These are phyloP conservation scores for Glycyrrhiza uralensis DNA, from an alignment of 306 rosid genomes.

Conservation along the genomic window DNA sequence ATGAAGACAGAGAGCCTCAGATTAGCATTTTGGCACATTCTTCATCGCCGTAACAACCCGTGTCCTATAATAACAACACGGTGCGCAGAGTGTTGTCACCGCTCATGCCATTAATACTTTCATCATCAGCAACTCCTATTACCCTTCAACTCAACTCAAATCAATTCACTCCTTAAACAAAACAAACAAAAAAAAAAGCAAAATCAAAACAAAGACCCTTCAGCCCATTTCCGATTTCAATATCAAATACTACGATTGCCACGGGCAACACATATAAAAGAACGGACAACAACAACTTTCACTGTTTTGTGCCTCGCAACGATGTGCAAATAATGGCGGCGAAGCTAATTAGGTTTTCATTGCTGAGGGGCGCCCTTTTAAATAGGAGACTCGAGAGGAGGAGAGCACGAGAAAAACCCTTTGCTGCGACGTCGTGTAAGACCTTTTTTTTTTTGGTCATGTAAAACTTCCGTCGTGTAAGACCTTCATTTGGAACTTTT, in stretches of 20 bases:
- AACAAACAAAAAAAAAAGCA: not conserved
- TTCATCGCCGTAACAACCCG: conserved; percentile 58
- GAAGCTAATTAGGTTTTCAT: conserved; percentile 5
- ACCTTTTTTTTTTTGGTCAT: too few species aligned
- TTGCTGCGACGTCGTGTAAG: not conserved
- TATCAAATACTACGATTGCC: not conserved
- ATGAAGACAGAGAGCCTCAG: conserved; percentile 40
- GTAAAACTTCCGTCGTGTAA: too few species aligned
- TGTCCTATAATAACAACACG: conserved; percentile 41
- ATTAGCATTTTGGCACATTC: conserved; percentile 88
- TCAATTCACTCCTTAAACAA: not conserved
- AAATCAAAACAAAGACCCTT: not conserved
- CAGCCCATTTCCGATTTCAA: not conserved
- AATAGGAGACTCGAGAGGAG: too few species aligned
- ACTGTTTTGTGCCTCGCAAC: not conserved
- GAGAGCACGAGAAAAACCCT: not conserved
- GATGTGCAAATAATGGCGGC: not conserved
- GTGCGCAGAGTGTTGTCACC: conserved; percentile 53
- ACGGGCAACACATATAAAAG: not conserved
- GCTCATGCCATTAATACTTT: conserved; percentile 44
- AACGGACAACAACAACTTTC: not conserved
- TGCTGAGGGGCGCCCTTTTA: not conserved
- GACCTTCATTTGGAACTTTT: too few species aligned
- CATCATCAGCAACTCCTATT: conserved; percentile 34
- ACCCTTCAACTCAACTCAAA: not conserved